Evolutionary conservation across 306 rosid genomes (phyloP).

Genomic region (Vicia villosa): DNA sequence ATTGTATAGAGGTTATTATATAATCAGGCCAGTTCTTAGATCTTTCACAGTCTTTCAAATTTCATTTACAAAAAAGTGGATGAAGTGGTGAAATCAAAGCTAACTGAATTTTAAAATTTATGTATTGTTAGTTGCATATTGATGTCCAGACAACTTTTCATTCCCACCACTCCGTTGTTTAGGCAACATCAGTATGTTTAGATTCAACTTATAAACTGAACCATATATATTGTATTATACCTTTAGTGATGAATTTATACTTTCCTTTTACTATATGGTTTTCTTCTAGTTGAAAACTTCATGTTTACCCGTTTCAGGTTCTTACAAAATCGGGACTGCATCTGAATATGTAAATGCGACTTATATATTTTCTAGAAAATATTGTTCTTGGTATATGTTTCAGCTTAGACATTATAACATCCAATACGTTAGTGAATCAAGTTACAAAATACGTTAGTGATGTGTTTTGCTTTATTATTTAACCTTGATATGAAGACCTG

Average conservation of each 20-base stretch:
- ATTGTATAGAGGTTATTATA: neutral
- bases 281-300: slow-evolving; percentile 27
- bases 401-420: slow-evolving; percentile 19
- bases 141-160: slow-evolving; percentile 2
- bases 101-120: too few relatives aligned
- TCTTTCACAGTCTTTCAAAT: slow-evolving; percentile 5
- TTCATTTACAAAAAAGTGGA: too few relatives aligned
- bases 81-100: too few relatives aligned
- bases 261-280: slow-evolving; percentile 7
- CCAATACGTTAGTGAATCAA: slow-evolving; percentile 24
- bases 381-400: slow-evolving; percentile 70
- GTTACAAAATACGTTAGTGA: slow-evolving; percentile 31
- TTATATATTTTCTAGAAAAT: slow-evolving; percentile 79
- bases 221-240: slow-evolving; percentile 3
- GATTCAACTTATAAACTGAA: slow-evolving; percentile 26
- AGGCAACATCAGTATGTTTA: slow-evolving; percentile 17
- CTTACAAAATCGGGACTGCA: slow-evolving; percentile 57
- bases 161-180: slow-evolving; percentile 4
- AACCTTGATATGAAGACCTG: slow-evolving; percentile 68
- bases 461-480: slow-evolving; percentile 33
- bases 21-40: slow-evolving; percentile 9
- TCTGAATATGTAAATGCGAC: slow-evolving; percentile 69
- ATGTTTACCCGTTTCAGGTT: slow-evolving; percentile 62
- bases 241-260: slow-evolving; percentile 22
- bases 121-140: slow-evolving; percentile 16